Conservation (phyloP, 192 early-diverging fungal genomes). For the Coemansia pectinata region DNA sequence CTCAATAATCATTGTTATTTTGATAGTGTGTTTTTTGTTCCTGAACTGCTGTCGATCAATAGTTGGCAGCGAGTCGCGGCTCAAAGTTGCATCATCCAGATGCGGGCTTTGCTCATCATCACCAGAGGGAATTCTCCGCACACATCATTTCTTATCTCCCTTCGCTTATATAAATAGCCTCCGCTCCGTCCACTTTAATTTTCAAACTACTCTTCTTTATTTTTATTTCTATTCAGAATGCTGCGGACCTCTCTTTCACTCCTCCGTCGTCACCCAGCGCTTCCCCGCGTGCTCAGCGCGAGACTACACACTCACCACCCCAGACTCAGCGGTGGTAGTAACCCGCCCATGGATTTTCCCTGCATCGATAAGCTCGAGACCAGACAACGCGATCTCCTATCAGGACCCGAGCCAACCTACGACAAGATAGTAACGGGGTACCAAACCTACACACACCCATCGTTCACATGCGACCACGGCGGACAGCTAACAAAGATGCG, state of each 20-base stretch:
- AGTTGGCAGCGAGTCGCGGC: background rate
- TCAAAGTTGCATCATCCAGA: background rate
- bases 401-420: conserved; percentile 81
- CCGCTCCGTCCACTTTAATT: background rate
- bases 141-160: background rate
- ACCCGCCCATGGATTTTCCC: conserved; percentile 71
- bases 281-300: background rate
- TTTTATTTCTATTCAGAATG: background rate
- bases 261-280: background rate
- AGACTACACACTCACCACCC: background rate
- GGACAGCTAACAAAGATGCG: conserved; percentile 73
- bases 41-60: background rate
- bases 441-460: conserved; percentile 61
- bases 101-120: background rate
- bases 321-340: conserved; percentile 11
- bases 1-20: too few species aligned
- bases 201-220: background rate
- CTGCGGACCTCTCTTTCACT: background rate
- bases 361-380: conserved; percentile 69
- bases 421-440: conserved; percentile 81
- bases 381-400: conserved; percentile 62
- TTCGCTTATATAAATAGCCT: background rate
- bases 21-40: too few species aligned
- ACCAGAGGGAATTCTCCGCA: background rate
- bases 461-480: conserved; percentile 80